Base-by-base conservation (phyloP, 2,329 filamentous ascomycete genomes). In the Alternaria hordeiaustralica region DNA sequence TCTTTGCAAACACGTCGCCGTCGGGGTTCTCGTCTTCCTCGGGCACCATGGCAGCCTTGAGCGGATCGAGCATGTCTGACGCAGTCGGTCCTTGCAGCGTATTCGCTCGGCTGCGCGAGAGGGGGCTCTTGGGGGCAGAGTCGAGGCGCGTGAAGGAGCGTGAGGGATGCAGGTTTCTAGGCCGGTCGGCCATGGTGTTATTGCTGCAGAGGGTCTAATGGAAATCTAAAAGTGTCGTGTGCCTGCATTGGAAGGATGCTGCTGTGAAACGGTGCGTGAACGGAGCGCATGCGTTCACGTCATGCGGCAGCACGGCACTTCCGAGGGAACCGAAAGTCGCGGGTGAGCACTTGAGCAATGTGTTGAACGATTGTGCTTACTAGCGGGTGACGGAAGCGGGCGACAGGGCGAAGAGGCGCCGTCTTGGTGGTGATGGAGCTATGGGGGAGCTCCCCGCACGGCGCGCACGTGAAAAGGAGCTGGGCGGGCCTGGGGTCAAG, bases 121-220 rank as follows among this genome's bases (percentile, higher is more conserved):
- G 70, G 7, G 81, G 75, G 18, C 72, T 73, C 60, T 76, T 71
- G 21, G 72, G 62, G 18, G 73, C 59, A 9, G 79, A 68, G 49
- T 85, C 84, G 47, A 86, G 79, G 23, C 84, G 83, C 6, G 82
- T 83, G 71, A 87, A 87, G 30, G 84, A 86, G 49, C 81, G 78
- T 43, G 83, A 82, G 50, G 79, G 71, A 49, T 83, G 81, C 20
- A 83, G 73, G 46, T 79, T 70, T 50, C 72, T 75, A 7, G 81
- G 77, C 58, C 74, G 69, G 43, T 69, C 74, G 43, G 76, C 66
- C 74, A 79, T 78, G 56, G 33, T 60, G 60, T 11, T 63, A 23
- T 66, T 55, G 63, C 61, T 61, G 59, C 45, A 59, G 23, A 28
- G 26, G 46, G 45, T 51, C 50, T 20, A 46, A 62, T 63, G 61